Evolutionary conservation across 2,329 filamentous ascomycete species (phyloP).

Genomic region (Epichloe elymi): DNA sequence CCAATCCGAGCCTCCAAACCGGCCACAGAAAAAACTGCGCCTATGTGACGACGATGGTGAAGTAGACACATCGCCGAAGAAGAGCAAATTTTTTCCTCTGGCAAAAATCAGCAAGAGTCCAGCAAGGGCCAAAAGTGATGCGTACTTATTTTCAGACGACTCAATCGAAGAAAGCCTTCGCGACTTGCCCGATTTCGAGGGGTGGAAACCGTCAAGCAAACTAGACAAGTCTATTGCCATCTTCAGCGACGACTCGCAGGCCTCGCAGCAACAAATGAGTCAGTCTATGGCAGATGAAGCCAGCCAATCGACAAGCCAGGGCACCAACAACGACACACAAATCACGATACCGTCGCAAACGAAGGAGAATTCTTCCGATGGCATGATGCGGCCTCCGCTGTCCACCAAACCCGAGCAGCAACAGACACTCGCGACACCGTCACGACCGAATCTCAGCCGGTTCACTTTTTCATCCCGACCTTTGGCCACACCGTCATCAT

Average conservation of each 20-base stretch:
- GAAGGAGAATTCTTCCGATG: neutral
- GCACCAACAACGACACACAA: neutral
- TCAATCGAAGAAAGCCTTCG: conserved; percentile 41
- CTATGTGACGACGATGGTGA: conserved; percentile 32
- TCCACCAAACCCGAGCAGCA: conserved; percentile 9
- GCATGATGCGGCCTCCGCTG: conserved; percentile 17
- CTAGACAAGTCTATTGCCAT: conserved; percentile 26
- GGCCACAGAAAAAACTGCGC: conserved; percentile 46
- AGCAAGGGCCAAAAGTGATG: conserved; percentile 23
- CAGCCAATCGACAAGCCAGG: conserved; percentile 1
- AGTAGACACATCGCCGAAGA: conserved; percentile 24
- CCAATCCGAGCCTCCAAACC: conserved; percentile 12
- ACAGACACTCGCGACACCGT: conserved; percentile 15
- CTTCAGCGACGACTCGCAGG: conserved; percentile 29
- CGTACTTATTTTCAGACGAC: conserved; percentile 40
- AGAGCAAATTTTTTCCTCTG: conserved; percentile 41
- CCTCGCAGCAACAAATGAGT: conserved; percentile 9
- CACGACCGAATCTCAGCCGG: conserved; percentile 18
- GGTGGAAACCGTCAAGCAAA: conserved; percentile 28
- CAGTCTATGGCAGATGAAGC: conserved; percentile 3
- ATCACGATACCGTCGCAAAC: neutral
- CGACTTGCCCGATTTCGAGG: conserved; percentile 37
- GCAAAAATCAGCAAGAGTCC: conserved; percentile 14
- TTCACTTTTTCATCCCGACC: conserved; percentile 22
- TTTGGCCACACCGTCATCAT: conserved; percentile 22